Base-by-base conservation (phyloP, 176 grass and related monocot genomes). In the Avena atlantica region DNA sequence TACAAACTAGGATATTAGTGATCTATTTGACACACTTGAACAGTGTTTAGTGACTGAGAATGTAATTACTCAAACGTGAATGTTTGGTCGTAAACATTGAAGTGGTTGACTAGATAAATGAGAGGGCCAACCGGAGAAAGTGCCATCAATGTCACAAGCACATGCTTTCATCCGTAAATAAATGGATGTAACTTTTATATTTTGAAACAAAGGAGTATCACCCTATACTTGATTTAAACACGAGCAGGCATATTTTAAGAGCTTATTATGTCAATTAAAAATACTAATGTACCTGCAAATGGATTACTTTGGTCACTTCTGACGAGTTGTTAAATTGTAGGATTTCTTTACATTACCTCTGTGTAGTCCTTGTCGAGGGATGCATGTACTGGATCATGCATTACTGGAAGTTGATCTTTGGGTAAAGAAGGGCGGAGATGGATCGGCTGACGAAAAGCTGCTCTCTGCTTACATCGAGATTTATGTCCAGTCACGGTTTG, bases 281-380 rank as follows among this genome's bases (percentile, higher is more conserved):
- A 70, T 70, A 47, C 15, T 42, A 42, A 48, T 23, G 42, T 73
- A 48, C 70, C n/a, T 73, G 20, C 40, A 21, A 23, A 12, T 73
- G 70, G 40, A 73, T 73, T 73, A 73, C 40, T 48, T 73, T 73
- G 40, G 42, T 24, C 44, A 48, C 20, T 48, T 48, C 42, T 73
- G 40, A 48, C 42, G n/a, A 48, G 20, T 48, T 73, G 69, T 73
- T 47, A 71, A 73, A 47, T 24, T 73, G 42, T 21, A 73, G 70
- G 70, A 73, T 48, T 73, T 21, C 44, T 73, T 73, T 12, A 73
- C 70, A 10, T 21, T 73, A 24, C 70, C 42, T 48, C 42, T 73
- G 6, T 73, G 70, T 73, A 73, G 42, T 42, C 70, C 70, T 5
- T 73, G 42, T 73, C 70, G 70, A 73, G 70, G 70, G 20, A 73